Conservation (phyloP, 2,329 filamentous ascomycete genomes). For the Fusarium irregulare region DNA sequence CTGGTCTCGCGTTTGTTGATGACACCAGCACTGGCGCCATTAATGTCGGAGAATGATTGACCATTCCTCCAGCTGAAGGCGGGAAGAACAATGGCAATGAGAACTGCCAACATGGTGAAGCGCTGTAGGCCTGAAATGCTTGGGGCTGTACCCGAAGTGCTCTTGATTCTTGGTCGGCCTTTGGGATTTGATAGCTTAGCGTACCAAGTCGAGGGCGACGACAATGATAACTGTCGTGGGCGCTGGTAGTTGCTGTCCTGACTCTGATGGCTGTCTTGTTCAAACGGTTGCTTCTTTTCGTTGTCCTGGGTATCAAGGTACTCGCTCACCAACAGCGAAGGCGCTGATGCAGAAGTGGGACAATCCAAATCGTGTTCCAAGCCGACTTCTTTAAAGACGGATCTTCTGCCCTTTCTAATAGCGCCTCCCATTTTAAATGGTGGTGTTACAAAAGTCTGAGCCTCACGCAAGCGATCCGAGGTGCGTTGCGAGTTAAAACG, state of each 20-base stretch:
- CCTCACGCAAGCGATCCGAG: slow-evolving; percentile 63
- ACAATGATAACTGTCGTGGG: slow-evolving; percentile 28
- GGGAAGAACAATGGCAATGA: slow-evolving; percentile 64
- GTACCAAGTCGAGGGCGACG: slow-evolving; percentile 55
- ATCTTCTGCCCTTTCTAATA: slow-evolving; percentile 62
- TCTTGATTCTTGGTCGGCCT: slow-evolving; percentile 57
- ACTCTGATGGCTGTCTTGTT: slow-evolving; percentile 14
- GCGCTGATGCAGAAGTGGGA: slow-evolving; percentile 26
- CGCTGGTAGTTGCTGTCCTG: slow-evolving; percentile 18
- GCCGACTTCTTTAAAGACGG: slow-evolving; percentile 65
- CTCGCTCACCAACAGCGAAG: slow-evolving; percentile 25
- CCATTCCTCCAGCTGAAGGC: slow-evolving; percentile 57
- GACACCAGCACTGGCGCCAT: slow-evolving; percentile 61
- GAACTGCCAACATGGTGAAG: slow-evolving; percentile 60
- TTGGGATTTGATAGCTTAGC: slow-evolving; percentile 54
- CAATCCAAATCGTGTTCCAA: slow-evolving; percentile 53
- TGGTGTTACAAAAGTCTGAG: slow-evolving; percentile 53
- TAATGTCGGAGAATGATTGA: slow-evolving; percentile 53
- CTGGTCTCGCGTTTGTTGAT: slow-evolving; percentile 48
- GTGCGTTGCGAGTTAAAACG: slow-evolving; percentile 63
- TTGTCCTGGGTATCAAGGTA: slow-evolving; percentile 37
- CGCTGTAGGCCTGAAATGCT: slow-evolving; percentile 56
- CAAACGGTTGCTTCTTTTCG: slow-evolving; percentile 42
- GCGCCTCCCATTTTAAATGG: slow-evolving; percentile 57
- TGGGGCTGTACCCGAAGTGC: slow-evolving; percentile 57